Percentiles rank a stretch among this genome's conserved stretches.
Conservation (phyloP, 805 yeast genomes). For the Candida michaelii region DNA sequence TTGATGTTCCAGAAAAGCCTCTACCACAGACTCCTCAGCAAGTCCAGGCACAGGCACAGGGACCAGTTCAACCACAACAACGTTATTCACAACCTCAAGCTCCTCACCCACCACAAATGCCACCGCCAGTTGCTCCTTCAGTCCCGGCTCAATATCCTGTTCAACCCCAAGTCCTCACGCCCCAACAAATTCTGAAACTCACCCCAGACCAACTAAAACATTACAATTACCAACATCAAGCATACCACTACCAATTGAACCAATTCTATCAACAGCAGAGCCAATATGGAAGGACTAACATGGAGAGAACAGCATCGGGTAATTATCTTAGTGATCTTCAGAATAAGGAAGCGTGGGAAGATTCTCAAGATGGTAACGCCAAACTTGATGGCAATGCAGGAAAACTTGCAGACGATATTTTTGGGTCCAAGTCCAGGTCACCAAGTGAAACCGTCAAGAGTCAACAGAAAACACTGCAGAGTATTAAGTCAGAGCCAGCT, state of each 20-base stretch:
- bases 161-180: slow-evolving; percentile 17
- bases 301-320: slow-evolving; percentile 1
- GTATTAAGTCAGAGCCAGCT: slow-evolving; percentile 20
- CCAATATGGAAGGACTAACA: neutral
- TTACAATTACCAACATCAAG: slow-evolving; percentile 22
- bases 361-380: slow-evolving; percentile 17
- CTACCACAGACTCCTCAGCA: too few relatives aligned
- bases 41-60: too few relatives aligned
- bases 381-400: slow-evolving; percentile 32
- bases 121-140: neutral
- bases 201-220: slow-evolving; percentile 24
- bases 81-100: neutral
- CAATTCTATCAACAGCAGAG: slow-evolving; percentile 15
- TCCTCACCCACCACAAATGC: slow-evolving; percentile 1
- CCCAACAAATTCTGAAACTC: slow-evolving; percentile 16
- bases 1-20: too few relatives aligned
- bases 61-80: too few relatives aligned
- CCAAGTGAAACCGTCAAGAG: slow-evolving; percentile 8
- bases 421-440: slow-evolving; percentile 23
- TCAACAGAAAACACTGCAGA: slow-evolving; percentile 20
- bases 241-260: slow-evolving; percentile 20
- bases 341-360: slow-evolving; percentile 41
- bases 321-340: slow-evolving; percentile 19
- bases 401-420: slow-evolving; percentile 42
- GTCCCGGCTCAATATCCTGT: slow-evolving; percentile 15